Conservation (phyloP, 106 monocot genomes). For the Platanthera zijinensis region DNA sequence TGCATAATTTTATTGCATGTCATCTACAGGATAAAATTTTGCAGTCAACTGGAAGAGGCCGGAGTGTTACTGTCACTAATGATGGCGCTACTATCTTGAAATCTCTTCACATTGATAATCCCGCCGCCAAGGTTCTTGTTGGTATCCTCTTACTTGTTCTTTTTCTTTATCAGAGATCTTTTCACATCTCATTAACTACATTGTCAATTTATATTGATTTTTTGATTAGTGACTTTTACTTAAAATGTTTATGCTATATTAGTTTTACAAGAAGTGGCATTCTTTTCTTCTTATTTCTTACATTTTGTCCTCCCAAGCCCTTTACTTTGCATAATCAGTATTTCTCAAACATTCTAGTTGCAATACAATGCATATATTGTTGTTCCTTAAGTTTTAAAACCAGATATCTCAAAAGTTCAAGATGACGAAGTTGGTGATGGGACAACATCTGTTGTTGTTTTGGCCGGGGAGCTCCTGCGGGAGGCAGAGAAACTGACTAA, state of each 20-base stretch:
- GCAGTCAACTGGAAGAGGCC: slow-evolving; percentile 94
- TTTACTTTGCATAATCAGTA: not conserved
- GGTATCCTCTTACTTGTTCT: slow-evolving; percentile 17
- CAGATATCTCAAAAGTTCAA: slow-evolving; percentile 83
- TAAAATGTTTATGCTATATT: not conserved
- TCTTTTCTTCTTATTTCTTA: not conserved
- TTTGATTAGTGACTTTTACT: not conserved
- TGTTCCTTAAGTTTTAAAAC: slow-evolving; percentile 31
- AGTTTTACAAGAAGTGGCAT: not conserved
- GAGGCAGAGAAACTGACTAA: slow-evolving; percentile 66
- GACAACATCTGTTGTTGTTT: slow-evolving; percentile 74
- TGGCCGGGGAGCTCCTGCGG: slow-evolving; percentile 75
- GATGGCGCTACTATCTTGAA: slow-evolving; percentile 98
- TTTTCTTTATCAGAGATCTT: not conserved
- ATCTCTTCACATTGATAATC: slow-evolving; percentile 96
- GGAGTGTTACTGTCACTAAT: slow-evolving; percentile 88
- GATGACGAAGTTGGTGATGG: slow-evolving; percentile 88
- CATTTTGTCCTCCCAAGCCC: not conserved
- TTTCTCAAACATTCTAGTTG: not conserved
- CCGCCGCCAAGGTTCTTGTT: slow-evolving; percentile 91
- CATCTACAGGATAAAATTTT: slow-evolving; percentile 80
- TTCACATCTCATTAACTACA: not conserved
- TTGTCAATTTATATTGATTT: not conserved
- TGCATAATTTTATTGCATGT: not conserved
- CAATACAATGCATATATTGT: slow-evolving; percentile 4